Conservation (phyloP, 768 basidiomycete genomes). For the Crucibulum laeve region DNA sequence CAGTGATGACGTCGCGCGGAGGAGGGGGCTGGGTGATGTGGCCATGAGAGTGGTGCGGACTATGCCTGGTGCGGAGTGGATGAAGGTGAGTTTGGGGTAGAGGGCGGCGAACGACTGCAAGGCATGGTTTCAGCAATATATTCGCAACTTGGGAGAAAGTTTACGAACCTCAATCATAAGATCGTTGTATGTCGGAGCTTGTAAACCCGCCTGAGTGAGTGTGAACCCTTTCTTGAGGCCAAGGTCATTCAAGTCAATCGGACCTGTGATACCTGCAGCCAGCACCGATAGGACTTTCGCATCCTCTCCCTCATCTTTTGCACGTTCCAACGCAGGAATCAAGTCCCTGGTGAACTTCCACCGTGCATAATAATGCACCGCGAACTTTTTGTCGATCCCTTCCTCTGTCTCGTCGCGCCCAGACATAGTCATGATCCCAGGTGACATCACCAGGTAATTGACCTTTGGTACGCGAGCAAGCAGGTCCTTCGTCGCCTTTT, state of each 20-base stretch:
- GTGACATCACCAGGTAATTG: constrained; percentile 44
- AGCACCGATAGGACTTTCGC: constrained; percentile 44
- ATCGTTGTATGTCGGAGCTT: constrained; percentile 41
- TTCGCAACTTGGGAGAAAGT: not conserved
- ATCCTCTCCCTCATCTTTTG: constrained; percentile 40
- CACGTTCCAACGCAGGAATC: constrained; percentile 35
- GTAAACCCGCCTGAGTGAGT: constrained; percentile 19
- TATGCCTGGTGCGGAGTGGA: constrained; percentile 32
- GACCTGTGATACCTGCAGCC: constrained; percentile 21
- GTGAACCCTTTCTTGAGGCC: constrained; percentile 40
- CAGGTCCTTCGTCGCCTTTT: constrained; percentile 24
- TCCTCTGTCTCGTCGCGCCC: constrained; percentile 30
- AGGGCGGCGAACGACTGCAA: constrained; percentile 28
- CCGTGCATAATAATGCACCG: constrained; percentile 46
- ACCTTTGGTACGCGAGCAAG: constrained; percentile 33
- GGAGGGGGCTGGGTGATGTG: constrained; percentile 18
- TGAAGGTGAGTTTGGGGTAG: constrained; percentile 32
- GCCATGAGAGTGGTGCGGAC: constrained; percentile 28
- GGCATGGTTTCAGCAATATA: not conserved
- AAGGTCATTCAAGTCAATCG: constrained; percentile 39
- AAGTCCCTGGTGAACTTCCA: constrained; percentile 45
- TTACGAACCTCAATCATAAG: constrained; percentile 38
- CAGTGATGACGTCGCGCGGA: constrained; percentile 15
- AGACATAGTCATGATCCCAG: constrained; percentile 36
- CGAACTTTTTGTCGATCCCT: constrained; percentile 27